A percentile compares a stretch with the other conserved stretches of the same genome.
Conservation (phyloP, 2,329 filamentous ascomycete genomes). For the Saccharata proteae region DNA sequence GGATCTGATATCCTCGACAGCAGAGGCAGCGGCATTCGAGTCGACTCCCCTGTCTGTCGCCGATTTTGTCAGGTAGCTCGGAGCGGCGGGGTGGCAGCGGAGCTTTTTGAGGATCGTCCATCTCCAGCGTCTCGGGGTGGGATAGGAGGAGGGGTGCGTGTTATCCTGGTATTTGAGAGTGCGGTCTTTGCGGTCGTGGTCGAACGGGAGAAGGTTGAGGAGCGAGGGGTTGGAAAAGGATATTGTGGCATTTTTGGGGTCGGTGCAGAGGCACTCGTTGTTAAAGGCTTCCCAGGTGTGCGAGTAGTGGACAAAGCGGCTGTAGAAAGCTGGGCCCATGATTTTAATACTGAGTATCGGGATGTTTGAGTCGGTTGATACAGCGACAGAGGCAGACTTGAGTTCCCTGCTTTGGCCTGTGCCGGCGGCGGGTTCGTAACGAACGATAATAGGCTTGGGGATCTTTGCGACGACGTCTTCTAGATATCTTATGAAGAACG, state of each 20-base stretch:
- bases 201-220: constrained; percentile 25
- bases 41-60: constrained; percentile 1
- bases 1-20: constrained; percentile 25
- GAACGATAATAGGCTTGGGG: constrained; percentile 34
- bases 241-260: constrained; percentile 46
- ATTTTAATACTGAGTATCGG: constrained; percentile 43
- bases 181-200: constrained; percentile 16
- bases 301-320: constrained; percentile 50
- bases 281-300: constrained; percentile 51
- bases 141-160: too few species aligned
- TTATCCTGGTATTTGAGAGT: constrained; percentile 1
- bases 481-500: constrained; percentile 28
- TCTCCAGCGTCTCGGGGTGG: constrained; percentile 16
- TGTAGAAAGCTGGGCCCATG: constrained; percentile 55
- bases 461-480: constrained; percentile 37
- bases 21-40: constrained; percentile 7
- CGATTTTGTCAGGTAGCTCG: constrained; percentile 22
- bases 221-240: constrained; percentile 42
- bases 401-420: constrained; percentile 11
- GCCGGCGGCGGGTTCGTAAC: constrained; percentile 42
- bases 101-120: constrained; percentile 27
- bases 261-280: constrained; percentile 39
- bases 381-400: constrained; percentile 17
- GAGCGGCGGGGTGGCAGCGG: constrained; percentile 27
- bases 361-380: too few species aligned